These are phyloP conservation scores for Hypericum perforatum DNA, from an alignment of 345 rosid species.

Conservation along the genomic window DNA sequence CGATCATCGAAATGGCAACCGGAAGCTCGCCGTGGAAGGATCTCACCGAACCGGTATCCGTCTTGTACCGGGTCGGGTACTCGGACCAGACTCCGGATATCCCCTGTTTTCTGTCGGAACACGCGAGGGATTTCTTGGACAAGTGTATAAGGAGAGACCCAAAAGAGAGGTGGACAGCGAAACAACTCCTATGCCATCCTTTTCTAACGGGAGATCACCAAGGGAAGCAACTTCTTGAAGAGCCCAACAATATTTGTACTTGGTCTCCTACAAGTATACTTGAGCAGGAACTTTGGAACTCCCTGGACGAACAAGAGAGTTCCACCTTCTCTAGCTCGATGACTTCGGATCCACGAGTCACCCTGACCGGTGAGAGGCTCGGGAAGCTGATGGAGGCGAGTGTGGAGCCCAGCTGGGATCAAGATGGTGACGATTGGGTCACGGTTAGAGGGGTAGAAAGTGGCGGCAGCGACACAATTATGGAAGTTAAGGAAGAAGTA, in stretches of 20 bases:
- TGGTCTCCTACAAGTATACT: conserved; percentile 70
- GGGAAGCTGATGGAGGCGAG: neutral
- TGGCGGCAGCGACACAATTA: conserved; percentile 9
- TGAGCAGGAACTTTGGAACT: conserved; percentile 53
- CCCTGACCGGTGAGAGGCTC: conserved; percentile 27
- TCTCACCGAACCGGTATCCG: conserved; percentile 18
- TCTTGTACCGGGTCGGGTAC: conserved; percentile 27
- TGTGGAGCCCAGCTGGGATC: conserved; percentile 35
- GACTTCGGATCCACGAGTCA: conserved; percentile 3
- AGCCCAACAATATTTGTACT: too few species aligned
- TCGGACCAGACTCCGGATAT: conserved; percentile 11
- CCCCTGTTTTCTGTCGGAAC: too few species aligned
- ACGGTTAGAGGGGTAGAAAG: conserved; percentile 23
- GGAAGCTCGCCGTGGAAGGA: conserved; percentile 32
- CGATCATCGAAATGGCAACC: conserved; percentile 48
- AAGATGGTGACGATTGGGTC: conserved; percentile 41
- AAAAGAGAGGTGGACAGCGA: conserved; percentile 29
- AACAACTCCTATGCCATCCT: conserved; percentile 30
- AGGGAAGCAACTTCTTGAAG: conserved; percentile 6
- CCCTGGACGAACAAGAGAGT: conserved; percentile 32
- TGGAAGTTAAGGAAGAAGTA: conserved; percentile 14
- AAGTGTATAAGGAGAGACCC: conserved; percentile 37
- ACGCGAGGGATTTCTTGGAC: conserved; percentile 30
- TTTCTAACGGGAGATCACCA: conserved; percentile 19
- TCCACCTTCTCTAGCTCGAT: conserved; percentile 13